These are phyloP conservation scores for Auriscalpium vulgare DNA, from an alignment of 768 basidiomycete species.

Conservation along the genomic window DNA sequence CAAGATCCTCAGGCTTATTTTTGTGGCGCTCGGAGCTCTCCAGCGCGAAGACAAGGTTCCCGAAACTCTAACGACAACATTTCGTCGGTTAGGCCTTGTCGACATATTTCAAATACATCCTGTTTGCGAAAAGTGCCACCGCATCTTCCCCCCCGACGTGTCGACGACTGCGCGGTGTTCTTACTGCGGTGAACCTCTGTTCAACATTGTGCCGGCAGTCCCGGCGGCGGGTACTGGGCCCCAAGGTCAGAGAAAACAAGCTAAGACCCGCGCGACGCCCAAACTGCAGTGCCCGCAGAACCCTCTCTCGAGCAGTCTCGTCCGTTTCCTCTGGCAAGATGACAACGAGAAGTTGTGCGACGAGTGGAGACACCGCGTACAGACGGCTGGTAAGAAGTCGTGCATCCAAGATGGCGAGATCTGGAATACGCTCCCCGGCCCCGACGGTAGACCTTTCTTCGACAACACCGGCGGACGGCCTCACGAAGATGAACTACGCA, in stretches of 20 bases:
- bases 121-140: background rate
- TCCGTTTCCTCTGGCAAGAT: no score
- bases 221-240: no score
- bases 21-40: background rate
- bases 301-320: no score
- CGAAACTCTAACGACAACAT: background rate
- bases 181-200: background rate
- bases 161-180: background rate
- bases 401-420: background rate
- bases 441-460: background rate
- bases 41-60: background rate
- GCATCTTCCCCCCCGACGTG: background rate
- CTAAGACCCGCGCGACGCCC: no score
- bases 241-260: no score
- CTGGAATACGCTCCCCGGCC: background rate
- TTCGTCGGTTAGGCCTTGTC: background rate
- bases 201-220: background rate
- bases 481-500: background rate
- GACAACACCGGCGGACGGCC: background rate
- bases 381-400: no score
- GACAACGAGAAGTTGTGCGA: no score
- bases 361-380: no score
- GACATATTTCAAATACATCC: background rate
- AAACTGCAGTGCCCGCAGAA: no score
- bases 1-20: background rate